Conservation (phyloP, 2,329 filamentous ascomycete species). For the Botryotinia globosa region DNA sequence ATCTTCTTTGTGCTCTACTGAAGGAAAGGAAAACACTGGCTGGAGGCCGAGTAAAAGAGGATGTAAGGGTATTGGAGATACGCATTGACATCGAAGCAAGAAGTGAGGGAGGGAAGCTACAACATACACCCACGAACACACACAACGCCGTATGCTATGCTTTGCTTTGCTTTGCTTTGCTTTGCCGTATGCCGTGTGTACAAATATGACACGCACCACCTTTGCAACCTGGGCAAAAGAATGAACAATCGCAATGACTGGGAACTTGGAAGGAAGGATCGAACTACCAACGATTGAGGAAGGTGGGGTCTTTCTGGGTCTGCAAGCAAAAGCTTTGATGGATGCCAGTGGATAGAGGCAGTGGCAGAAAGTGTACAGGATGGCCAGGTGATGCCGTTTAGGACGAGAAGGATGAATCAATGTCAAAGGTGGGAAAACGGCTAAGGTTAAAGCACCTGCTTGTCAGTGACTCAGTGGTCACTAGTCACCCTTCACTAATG, state of each 20-base stretch:
- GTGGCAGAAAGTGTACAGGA: not conserved
- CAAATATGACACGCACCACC: constrained; percentile 10
- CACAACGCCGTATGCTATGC: not conserved
- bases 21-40: constrained; percentile 26
- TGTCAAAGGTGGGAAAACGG: not conserved
- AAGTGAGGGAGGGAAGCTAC: constrained; percentile 5
- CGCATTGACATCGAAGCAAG: constrained; percentile 32
- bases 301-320: constrained; percentile 8
- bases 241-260: constrained; percentile 1
- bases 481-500: not conserved
- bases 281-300: constrained; percentile 9
- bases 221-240: constrained; percentile 7
- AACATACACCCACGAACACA: not conserved
- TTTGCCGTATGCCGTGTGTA: not conserved
- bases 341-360: not conserved
- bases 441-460: not conserved
- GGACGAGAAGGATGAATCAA: not conserved
- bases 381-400: not conserved
- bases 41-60: constrained; percentile 30
- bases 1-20: constrained; percentile 29
- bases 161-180: not conserved
- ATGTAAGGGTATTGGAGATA: constrained; percentile 32
- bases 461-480: too few species aligned
- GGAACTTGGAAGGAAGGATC: constrained; percentile 19
- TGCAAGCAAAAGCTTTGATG: not conserved